Conservation (phyloP, 108 stramenopile genomes). For the Pseudonitzschia multistriata region DNA sequence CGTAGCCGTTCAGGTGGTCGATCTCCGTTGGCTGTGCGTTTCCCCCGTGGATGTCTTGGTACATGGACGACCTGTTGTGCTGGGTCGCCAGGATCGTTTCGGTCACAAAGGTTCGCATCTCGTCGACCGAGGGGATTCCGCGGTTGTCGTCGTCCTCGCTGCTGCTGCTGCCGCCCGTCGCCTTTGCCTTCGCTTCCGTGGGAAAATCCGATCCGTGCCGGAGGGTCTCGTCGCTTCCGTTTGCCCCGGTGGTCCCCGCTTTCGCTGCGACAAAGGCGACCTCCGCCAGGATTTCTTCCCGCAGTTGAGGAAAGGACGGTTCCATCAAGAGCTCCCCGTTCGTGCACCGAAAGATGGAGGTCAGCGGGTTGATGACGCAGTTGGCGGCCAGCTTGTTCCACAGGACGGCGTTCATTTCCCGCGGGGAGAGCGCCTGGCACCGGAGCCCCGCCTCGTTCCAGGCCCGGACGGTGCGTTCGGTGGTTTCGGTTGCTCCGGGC, state of each 20-base stretch:
- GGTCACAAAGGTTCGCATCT: slow-evolving; percentile 42
- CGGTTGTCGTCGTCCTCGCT: not conserved
- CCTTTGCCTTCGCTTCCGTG: not conserved
- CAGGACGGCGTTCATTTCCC: slow-evolving; percentile 43
- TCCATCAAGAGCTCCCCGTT: slow-evolving; percentile 48
- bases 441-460: slow-evolving; percentile 38
- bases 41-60: slow-evolving; percentile 54
- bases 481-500: not conserved
- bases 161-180: not conserved
- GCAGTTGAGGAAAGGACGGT: slow-evolving; percentile 16
- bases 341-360: slow-evolving; percentile 40
- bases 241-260: not conserved
- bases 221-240: not conserved
- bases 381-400: slow-evolving; percentile 74
- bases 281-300: slow-evolving; percentile 20
- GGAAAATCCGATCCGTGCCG: not conserved
- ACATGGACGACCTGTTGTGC: slow-evolving; percentile 78
- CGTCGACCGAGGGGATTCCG: slow-evolving; percentile 3
- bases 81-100: slow-evolving; percentile 60
- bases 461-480: slow-evolving; percentile 17
- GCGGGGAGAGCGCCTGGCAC: slow-evolving; percentile 11
- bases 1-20: slow-evolving; percentile 75
- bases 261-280: slow-evolving; percentile 19
- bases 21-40: slow-evolving; percentile 55
- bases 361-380: slow-evolving; percentile 73